Conservation (phyloP, 495 filamentous ascomycete genomes). For the Aspergillus bertholletiae region DNA sequence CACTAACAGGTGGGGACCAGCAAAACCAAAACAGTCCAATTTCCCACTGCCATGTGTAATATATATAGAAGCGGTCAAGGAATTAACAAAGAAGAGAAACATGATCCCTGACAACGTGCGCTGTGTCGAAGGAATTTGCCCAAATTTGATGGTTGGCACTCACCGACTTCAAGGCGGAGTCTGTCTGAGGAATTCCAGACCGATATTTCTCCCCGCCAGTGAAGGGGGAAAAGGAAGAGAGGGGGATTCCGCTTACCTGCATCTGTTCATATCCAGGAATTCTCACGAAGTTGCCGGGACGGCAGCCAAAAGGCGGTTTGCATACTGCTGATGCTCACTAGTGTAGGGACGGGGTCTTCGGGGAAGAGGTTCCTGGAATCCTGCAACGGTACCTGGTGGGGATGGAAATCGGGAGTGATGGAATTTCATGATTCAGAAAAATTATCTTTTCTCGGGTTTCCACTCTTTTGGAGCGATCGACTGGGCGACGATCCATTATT, state of each 20-base stretch:
- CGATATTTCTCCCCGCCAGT: neutral
- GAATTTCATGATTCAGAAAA: neutral
- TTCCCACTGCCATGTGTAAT: conserved; percentile 8
- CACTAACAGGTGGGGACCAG: conserved; percentile 1
- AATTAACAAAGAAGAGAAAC: neutral
- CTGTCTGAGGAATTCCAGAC: conserved; percentile 11
- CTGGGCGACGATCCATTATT: conserved; percentile 10
- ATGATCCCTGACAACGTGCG: neutral
- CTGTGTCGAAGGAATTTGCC: neutral
- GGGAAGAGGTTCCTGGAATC: conserved; percentile 23
- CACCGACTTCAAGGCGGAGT: conserved; percentile 13
- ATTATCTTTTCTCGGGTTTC: neutral
- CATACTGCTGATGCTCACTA: conserved; percentile 15
- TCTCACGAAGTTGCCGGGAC: conserved; percentile 10
- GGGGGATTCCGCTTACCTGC: conserved; percentile 6
- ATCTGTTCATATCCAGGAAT: conserved; percentile 7
- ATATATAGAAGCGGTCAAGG: conserved; percentile 13
- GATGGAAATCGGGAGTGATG: neutral
- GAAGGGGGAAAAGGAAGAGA: neutral
- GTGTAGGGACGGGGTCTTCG: conserved; percentile 14
- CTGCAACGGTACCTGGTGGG: conserved; percentile 24
- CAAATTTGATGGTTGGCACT: conserved; percentile 1
- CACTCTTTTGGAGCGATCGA: conserved; percentile 9
- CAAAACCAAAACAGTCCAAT: neutral
- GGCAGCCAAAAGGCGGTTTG: conserved; percentile 13